Evolutionary conservation across 257 asterid species (phyloP).

Genomic region (Capsicum rhomboideum): DNA sequence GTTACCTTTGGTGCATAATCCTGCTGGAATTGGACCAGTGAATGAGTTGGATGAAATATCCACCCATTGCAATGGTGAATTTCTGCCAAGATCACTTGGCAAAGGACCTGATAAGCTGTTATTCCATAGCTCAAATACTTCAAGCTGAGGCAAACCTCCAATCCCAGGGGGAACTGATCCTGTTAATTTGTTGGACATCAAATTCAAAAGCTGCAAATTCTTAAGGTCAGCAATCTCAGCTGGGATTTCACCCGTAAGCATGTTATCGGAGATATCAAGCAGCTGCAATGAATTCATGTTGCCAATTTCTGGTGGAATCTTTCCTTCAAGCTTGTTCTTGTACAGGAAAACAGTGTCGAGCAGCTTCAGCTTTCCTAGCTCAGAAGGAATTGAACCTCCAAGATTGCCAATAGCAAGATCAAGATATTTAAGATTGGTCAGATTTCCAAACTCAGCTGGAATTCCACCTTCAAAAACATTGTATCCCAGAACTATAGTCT

Average conservation of each 20-base stretch:
- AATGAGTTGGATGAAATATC: conserved; percentile 55
- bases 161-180: conserved; percentile 47
- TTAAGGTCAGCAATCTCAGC: conserved; percentile 31
- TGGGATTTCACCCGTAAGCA: conserved; percentile 50
- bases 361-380: conserved; percentile 36
- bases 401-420: conserved; percentile 57
- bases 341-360: conserved; percentile 46
- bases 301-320: conserved; percentile 43
- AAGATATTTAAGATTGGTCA: conserved; percentile 54
- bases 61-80: conserved; percentile 51
- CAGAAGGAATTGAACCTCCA: conserved; percentile 48
- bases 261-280: conserved; percentile 59
- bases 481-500: conserved; percentile 58
- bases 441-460: conserved; percentile 52
- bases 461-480: conserved; percentile 49
- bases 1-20: conserved; percentile 48
- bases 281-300: conserved; percentile 33
- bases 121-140: conserved; percentile 60
- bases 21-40: conserved; percentile 41
- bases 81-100: conserved; percentile 48
- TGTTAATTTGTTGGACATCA: conserved; percentile 51
- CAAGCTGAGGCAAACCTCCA: conserved; percentile 28
- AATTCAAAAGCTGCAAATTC: conserved; percentile 45
- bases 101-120: conserved; percentile 55
- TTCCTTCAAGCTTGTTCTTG: conserved; percentile 46